phyloP scores from a whole-genome alignment of 2,329 filamentous ascomycete species.

The Monilinia fructicola region DNA sequence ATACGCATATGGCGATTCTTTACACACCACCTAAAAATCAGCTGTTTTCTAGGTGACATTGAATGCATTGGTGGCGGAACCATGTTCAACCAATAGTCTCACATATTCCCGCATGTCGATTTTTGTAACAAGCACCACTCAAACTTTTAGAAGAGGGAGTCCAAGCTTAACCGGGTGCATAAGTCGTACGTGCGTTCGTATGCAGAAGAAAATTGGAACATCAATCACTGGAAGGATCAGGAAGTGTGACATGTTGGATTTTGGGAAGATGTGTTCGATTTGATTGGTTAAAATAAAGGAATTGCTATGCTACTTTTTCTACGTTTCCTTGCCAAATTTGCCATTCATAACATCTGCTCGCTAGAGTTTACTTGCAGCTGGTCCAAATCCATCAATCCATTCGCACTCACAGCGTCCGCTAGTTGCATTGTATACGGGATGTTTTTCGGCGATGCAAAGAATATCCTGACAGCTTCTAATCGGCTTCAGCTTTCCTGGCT shows the following conservation, averaged over 20 bases:
- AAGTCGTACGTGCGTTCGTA: background rate
- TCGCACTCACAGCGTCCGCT: conserved; percentile 23
- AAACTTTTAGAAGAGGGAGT: background rate
- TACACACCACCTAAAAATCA: background rate
- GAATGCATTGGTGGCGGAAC: conserved; percentile 2
- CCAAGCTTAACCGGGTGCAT: background rate
- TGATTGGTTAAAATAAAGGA: background rate
- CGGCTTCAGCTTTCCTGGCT: no score
- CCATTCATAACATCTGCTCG: background rate
- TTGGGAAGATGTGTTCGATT: background rate
- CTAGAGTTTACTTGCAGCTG: conserved; percentile 14
- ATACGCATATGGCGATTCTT: background rate
- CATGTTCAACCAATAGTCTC: background rate
- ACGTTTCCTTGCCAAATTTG: background rate
- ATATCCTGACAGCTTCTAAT: background rate
- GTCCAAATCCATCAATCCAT: conserved; percentile 24
- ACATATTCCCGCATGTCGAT: background rate
- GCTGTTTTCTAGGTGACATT: background rate
- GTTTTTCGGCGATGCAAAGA: conserved; percentile 23
- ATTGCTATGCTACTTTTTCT: background rate
- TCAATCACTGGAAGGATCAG: background rate
- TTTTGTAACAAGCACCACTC: background rate
- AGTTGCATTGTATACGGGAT: conserved; percentile 21
- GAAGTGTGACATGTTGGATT: background rate
- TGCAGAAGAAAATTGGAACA: background rate